Evolutionary conservation across 495 filamentous ascomycete species (phyloP), one percentile per base, ranked within the genome.

Genomic region (Penicillium flavigenum): DNA sequence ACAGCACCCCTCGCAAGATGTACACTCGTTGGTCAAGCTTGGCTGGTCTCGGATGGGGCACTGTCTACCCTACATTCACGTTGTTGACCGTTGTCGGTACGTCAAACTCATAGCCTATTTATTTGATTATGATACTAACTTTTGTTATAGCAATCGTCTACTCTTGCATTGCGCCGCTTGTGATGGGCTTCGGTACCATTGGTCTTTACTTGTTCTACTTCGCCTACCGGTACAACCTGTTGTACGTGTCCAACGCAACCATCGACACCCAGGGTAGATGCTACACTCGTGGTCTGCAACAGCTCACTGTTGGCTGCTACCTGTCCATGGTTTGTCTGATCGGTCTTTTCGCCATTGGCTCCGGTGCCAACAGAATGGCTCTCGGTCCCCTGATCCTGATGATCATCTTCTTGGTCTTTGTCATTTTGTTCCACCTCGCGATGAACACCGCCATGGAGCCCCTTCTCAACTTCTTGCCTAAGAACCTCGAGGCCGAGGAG

Each of bases 141-240:
- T 45, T 16, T 50, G 1, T 46, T 19, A 16, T 59, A 80, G 89
- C 87, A 36, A 89, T 98, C 59, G 86, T 86, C 20, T 98, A 98
- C 70, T 88, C 92, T 31, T 86, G 84, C 68, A 97, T 98, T 66
- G 91, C 94, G 16, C 94, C 94, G 0, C 74, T 98, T 43, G 88
- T 98, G 64, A 77, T 97, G 45, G 90, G 86, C 22, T 97, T 97
- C 72, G 88, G 88, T 34, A 86, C 87, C 19, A 78, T 97, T 49
- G 93, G 90, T 56, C 79, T 98, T 56, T 86, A 81, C 53, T 78
- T 96, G 53, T 90, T 98, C 75, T 97, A 97, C 74, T 78, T 96
- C 47, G 92, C 94, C 53, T 97, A 90, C 83, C 85, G 91, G 5
- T 98, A 98, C 81, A 96, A 98, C 68, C 69, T 98, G 64, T 81